Conservation (phyloP, 148 eudicot species). For the Rhododendron molle region DNA sequence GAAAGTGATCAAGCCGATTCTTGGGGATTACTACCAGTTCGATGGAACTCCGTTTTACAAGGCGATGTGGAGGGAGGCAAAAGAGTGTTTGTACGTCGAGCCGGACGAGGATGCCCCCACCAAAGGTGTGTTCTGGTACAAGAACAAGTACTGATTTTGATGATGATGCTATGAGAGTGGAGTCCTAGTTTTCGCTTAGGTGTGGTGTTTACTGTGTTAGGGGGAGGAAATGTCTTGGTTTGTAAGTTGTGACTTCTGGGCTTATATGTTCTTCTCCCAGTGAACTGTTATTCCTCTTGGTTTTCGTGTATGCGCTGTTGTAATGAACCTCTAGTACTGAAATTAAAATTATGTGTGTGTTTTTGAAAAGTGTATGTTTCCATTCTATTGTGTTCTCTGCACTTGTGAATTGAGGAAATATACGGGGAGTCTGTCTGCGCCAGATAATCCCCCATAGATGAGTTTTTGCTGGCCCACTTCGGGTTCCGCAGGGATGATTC, state of each 20-base stretch:
- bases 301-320: not conserved
- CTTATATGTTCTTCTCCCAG: not conserved
- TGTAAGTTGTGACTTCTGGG: not conserved
- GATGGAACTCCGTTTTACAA: constrained; percentile 39
- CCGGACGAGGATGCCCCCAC: constrained; percentile 27
- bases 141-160: constrained; percentile 18
- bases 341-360: not conserved
- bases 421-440: not conserved
- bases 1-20: constrained; percentile 46
- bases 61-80: constrained; percentile 59
- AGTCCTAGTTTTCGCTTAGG: not conserved
- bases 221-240: not conserved
- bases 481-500: no score
- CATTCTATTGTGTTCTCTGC: not conserved
- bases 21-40: constrained; percentile 49
- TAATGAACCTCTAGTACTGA: not conserved
- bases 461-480: no score
- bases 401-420: not conserved
- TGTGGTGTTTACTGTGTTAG: not conserved
- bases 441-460: not conserved
- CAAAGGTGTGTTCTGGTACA: constrained; percentile 35
- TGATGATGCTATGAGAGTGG: not conserved
- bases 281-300: constrained; percentile 9
- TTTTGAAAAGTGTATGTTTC: not conserved
- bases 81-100: constrained; percentile 52